Evolutionary conservation across 1,284 basidiomycete genomes (phyloP), one percentile per base, ranked within the genome.

Genomic region (Cerioporus squamosus): DNA sequence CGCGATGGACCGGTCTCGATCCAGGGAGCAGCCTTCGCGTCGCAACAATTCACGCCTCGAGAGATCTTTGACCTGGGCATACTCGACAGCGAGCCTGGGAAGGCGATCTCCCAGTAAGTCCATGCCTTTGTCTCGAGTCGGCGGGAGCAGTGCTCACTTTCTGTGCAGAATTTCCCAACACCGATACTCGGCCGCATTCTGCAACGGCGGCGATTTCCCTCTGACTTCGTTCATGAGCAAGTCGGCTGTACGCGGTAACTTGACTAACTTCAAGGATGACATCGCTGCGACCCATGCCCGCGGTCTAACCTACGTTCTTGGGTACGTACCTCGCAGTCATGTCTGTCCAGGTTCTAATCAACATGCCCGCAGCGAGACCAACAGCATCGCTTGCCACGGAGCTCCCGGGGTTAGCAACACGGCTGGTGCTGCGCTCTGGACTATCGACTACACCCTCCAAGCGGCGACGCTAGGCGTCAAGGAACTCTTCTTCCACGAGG

Each of bases 371-470:
- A 66, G 68, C 0, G 74, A 74, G 55, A 74, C 72, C 14, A 72
- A 70, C 39, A 72, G 70, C 58, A 67, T 70, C 45, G 73, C 74
- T 1, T 77, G 77, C 63, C 79, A 77, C 76, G 88, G 89, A 55
- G 82, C 85, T 9, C 85, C 87, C 29, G 83, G 83, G 3, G 83
- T 89, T 17, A 87, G 85, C 69, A 86, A 91, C 66, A 83, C 84
- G 1, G 89, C 83, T 10, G 89, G 88, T 36, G 85, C 87, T 2
- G 84, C 86, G 17, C 72, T 91, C 23, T 90, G 89, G 88, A 77
- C 79, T 1, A 73, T 89, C 57, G 87, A 90, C 68, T 89, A 90
- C 67, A 75, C 80, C 1, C 72, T 91, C 6, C 86, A 75, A 55
- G 74, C 76, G 1, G 74, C 77, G 1, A 67, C 71, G 17, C 62